A percentile compares a stretch with the other conserved stretches of the same genome.
phyloP scores from a whole-genome alignment of 495 filamentous ascomycete genomes.

The Penicillium cosmopolitanum region DNA sequence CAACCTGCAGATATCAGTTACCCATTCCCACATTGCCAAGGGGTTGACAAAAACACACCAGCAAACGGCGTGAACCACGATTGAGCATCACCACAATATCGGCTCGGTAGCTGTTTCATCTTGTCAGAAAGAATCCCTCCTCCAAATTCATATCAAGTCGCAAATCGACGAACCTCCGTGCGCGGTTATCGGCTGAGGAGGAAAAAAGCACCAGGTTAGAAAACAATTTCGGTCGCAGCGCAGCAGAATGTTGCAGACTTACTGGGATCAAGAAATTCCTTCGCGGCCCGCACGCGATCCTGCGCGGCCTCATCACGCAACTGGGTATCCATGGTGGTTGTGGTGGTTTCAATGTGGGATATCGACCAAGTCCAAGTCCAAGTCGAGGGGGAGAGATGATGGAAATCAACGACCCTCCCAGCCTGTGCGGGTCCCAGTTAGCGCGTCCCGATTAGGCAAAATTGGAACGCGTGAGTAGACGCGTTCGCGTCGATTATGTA shows the following conservation, averaged over 20 bases:
- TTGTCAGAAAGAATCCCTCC: slow-evolving; percentile 21
- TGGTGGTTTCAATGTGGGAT: slow-evolving; percentile 13
- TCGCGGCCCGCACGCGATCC: slow-evolving; percentile 77
- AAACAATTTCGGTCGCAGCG: background rate
- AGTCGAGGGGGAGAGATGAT: slow-evolving; percentile 10
- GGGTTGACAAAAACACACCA: slow-evolving; percentile 41
- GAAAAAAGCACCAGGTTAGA: slow-evolving; percentile 28
- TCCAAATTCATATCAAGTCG: background rate
- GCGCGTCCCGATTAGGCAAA: slow-evolving; percentile 41
- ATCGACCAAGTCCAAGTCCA: slow-evolving; percentile 22
- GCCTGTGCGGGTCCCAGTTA: slow-evolving; percentile 1
- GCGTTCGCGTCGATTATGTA: slow-evolving; percentile 17
- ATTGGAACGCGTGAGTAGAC: slow-evolving; percentile 40
- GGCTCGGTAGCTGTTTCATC: slow-evolving; percentile 64
- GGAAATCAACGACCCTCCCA: slow-evolving; percentile 6
- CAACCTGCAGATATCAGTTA: slow-evolving; percentile 61
- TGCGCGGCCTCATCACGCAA: slow-evolving; percentile 81
- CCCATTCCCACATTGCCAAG: slow-evolving; percentile 2
- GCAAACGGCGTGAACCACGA: slow-evolving; percentile 73
- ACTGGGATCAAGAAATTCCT: slow-evolving; percentile 89
- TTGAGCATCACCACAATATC: slow-evolving; percentile 94
- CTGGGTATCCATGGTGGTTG: slow-evolving; percentile 67
- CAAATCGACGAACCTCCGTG: slow-evolving; percentile 57
- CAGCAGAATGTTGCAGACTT: slow-evolving; percentile 32
- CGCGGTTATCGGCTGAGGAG: slow-evolving; percentile 48